phyloP scores from a whole-genome alignment of 2,329 filamentous ascomycete species.

The Fusarium sp. region DNA sequence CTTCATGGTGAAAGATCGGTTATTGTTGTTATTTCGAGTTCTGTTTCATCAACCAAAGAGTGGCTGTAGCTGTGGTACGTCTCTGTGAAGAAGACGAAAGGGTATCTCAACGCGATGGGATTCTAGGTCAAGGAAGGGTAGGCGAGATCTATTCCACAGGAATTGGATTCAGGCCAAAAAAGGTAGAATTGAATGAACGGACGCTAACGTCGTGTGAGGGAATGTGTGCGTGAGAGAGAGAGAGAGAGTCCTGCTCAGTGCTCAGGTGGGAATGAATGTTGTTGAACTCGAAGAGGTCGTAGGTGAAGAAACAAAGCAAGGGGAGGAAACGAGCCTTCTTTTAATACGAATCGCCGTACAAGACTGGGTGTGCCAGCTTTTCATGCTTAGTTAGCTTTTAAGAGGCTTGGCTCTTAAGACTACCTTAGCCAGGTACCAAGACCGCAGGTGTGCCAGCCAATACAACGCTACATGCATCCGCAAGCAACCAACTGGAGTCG shows the following conservation, averaged over 20 bases:
- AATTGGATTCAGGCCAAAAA: slow-evolving; percentile 38
- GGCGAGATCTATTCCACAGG: slow-evolving; percentile 43
- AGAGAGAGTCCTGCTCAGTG: slow-evolving; percentile 42
- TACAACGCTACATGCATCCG: slow-evolving; percentile 23
- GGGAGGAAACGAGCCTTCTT: slow-evolving; percentile 41
- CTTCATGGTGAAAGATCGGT: slow-evolving; percentile 52
- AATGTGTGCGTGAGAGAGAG: slow-evolving; percentile 40
- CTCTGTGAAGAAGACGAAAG: slow-evolving; percentile 27
- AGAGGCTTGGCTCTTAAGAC: slow-evolving; percentile 36
- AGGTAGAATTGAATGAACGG: slow-evolving; percentile 39
- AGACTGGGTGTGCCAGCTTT: slow-evolving; percentile 21
- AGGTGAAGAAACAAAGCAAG: slow-evolving; percentile 38
- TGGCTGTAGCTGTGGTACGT: slow-evolving; percentile 36
- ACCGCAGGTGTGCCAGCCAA: slow-evolving; percentile 23
- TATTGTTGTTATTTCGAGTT: slow-evolving; percentile 30
- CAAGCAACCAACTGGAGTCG: slow-evolving; percentile 23
- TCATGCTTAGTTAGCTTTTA: slow-evolving; percentile 34
- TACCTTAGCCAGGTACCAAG: slow-evolving; percentile 32
- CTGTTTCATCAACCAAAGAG: slow-evolving; percentile 34
- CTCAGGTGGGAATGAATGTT: slow-evolving; percentile 44
- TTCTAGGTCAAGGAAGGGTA: slow-evolving; percentile 33
- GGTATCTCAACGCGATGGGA: slow-evolving; percentile 40
- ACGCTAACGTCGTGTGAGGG: slow-evolving; percentile 39
- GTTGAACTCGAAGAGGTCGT: slow-evolving; percentile 42
- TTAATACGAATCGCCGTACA: slow-evolving; percentile 41